These are phyloP conservation scores for Seiridium unicorne DNA, from an alignment of 2,329 filamentous ascomycete species.

Conservation along the genomic window DNA sequence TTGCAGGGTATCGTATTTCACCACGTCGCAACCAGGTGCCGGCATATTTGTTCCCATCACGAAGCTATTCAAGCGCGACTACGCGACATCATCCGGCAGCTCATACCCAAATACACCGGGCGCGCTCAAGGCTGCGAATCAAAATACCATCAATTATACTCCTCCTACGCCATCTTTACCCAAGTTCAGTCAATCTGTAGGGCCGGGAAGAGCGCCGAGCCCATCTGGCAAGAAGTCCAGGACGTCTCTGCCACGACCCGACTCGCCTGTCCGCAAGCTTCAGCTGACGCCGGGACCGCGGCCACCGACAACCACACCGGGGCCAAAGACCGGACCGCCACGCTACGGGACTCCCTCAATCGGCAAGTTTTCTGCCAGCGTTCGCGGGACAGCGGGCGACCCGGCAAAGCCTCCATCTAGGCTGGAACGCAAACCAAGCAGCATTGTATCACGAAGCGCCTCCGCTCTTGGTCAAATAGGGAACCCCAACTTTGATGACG, in stretches of 20 bases:
- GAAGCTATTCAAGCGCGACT: conserved; percentile 71
- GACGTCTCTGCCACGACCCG: conserved; percentile 80
- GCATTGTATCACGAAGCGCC: conserved; percentile 54
- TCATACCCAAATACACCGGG: conserved; percentile 67
- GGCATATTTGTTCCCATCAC: conserved; percentile 91
- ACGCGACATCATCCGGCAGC: conserved; percentile 44
- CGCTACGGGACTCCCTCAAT: conserved; percentile 64
- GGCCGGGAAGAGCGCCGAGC: conserved; percentile 69
- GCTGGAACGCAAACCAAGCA: conserved; percentile 45
- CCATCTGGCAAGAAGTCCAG: conserved; percentile 71
- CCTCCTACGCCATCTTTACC: conserved; percentile 65
- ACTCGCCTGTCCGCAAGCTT: conserved; percentile 75
- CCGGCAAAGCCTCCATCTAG: conserved; percentile 54
- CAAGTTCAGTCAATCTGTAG: conserved; percentile 87
- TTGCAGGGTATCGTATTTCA: conserved; percentile 72
- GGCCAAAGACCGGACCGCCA: conserved; percentile 42
- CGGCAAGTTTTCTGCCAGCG: conserved; percentile 62
- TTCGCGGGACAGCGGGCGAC: conserved; percentile 60
- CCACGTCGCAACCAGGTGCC: conserved; percentile 71
- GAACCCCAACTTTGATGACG: conserved; percentile 46
- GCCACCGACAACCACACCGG: conserved; percentile 57
- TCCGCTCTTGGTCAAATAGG: conserved; percentile 53
- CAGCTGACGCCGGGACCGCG: conserved; percentile 61
- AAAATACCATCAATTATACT: conserved; percentile 60
- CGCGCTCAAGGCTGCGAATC: conserved; percentile 51